Conservation (phyloP, 2,329 filamentous ascomycete species). For the Ilyonectria robusta region DNA sequence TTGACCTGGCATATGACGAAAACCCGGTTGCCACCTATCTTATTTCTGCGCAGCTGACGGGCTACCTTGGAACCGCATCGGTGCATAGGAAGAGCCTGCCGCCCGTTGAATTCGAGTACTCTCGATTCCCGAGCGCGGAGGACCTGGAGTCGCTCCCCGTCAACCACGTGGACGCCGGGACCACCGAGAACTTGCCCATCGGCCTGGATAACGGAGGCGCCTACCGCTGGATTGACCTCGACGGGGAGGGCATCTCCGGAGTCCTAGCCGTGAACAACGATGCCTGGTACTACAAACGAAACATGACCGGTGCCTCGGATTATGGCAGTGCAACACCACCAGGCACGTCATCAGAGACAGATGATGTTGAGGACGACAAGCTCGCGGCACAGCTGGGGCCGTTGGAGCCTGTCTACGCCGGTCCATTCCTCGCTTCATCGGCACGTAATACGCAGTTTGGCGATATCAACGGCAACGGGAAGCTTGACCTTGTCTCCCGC, state of each 20-base stretch:
- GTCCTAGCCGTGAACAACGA: not conserved
- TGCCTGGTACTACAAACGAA: slow-evolving; percentile 15
- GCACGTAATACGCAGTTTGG: no score
- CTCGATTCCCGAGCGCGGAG: no score
- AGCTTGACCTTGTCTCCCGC: no score
- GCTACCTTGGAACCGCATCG: not conserved
- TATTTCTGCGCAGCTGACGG: not conserved
- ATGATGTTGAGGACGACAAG: no score
- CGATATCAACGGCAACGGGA: no score
- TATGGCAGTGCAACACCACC: no score
- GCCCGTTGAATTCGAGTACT: not conserved
- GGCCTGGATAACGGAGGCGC: not conserved
- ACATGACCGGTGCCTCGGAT: not conserved
- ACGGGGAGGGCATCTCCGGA: slow-evolving; percentile 16
- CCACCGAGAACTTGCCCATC: not conserved
- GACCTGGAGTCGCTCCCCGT: not conserved
- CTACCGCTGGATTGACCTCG: slow-evolving; percentile 1
- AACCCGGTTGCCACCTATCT: not conserved
- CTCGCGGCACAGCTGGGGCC: no score
- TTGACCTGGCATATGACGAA: slow-evolving; percentile 8
- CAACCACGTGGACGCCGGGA: not conserved
- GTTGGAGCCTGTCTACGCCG: no score
- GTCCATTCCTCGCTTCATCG: no score
- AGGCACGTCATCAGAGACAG: no score
- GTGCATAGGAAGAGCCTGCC: not conserved